Base-by-base conservation (phyloP, 2,329 filamentous ascomycete species). In the Bipolaris cookei region DNA sequence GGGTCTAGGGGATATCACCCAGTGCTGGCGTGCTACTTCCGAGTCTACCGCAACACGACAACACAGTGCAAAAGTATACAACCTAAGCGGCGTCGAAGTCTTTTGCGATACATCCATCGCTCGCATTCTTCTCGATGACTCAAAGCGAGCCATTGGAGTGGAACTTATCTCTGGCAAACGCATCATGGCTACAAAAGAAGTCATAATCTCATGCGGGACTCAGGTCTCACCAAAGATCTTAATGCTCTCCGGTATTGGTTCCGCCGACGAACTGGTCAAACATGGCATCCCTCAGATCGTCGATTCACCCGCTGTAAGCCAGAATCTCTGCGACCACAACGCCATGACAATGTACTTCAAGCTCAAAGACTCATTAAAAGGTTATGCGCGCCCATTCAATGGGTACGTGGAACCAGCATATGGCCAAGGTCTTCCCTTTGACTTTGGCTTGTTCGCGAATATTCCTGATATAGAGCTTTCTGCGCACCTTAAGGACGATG, bases 191-290 rank as follows among this genome's bases (percentile, higher is more conserved):
- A 42, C 62, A 64, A 77, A 78, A 38, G 79, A 81, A 62, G 73
- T 81, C 32, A 77, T 82, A 18, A 51, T 81, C 1, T 77, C 76
- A 0, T 78, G 76, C 2, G 62, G 64, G 23, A 48, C 65, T 16
- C 78, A 78, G 50, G 73, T 74, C 43, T 77, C 75, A 1, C 79
- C 78, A 0, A 77, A 81, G 51, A 53, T 72, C 1, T 61, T 69
- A 62, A 72, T 76, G 65, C 64, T 78, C 1, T 77, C 74, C 4
- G 77, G 76, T 5, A 69, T 78, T 35, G 76, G 78, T 3, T 68
- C 66, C 1, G 30, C 20, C 1, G 47, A 48, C 0, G 44, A 65
- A 13, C 65, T 74, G 3, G 1, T 38, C 1, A 46, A 59, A 11
- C 57, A 63, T 32, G 48, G 41, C 14, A 70, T 73, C 30, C 25